Base-by-base conservation (phyloP, 2,329 filamentous ascomycete genomes). In the Scortechinia acanthostroma region DNA sequence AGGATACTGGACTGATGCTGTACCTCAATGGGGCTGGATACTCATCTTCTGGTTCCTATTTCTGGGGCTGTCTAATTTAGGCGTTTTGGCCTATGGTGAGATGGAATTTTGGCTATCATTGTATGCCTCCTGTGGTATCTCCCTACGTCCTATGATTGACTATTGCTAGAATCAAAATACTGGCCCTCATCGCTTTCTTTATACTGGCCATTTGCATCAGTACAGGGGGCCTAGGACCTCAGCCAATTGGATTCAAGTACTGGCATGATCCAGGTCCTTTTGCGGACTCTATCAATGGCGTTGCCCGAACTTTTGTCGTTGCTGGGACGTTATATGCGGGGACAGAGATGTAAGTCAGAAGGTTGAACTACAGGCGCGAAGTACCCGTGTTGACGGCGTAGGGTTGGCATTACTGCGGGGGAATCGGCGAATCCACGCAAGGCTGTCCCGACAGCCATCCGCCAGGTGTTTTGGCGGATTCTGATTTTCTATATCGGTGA, bases 401-500 rank as follows among this genome's bases (percentile, higher is more conserved):
- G n/a, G 10, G 83, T 89, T 43, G 86, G 86, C 45, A 75, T 91
- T 14, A 85, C 86, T 3, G 86, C 86, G 2, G 86, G 86, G 22
- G 86, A 91, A 60, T 86, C 86, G 1, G 79, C 76, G n/a, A 88
- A 89, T 56, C 86, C 86, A 2, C 76, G 84, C 47, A 88, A 93
- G 58, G 87, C 85, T 1, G 72, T 96, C 1, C 91, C 91, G 0
- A 89, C 82, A 0, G 91, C 91, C 13, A 81, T 94, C 55, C 95
- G 94, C 66, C 90, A 95, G 61, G 89, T 95, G 19, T 95, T 95
- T 63, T 96, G 91, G 90, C 84, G 91, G 56, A 95, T 95, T 57
- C 80, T 82, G 3, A 73, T 94, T 46, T 96, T 96, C 69, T 96
- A 95, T 66, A 74, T 96, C 43, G 80, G 94, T 23, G 86, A n/a